These are phyloP conservation scores for Ramaria sp. DNA, from an alignment of 768 basidiomycete genomes.

Conservation along the genomic window DNA sequence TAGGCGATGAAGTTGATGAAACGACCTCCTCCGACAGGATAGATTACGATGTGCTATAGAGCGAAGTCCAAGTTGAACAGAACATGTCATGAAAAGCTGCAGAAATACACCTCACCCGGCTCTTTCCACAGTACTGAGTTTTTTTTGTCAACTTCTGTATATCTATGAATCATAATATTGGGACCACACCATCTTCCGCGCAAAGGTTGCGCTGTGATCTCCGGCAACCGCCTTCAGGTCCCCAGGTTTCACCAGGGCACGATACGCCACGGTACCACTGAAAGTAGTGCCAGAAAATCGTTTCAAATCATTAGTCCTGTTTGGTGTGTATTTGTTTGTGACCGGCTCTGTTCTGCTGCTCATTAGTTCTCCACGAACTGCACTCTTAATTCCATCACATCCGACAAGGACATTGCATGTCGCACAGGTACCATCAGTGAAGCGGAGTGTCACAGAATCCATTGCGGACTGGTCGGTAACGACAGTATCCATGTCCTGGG, in stretches of 20 bases:
- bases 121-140: too few species aligned
- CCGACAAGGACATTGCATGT: constrained; percentile 23
- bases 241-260: constrained; percentile 1
- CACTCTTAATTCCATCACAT: constrained; percentile 24
- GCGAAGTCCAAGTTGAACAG: background rate
- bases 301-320: background rate
- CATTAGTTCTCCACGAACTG: constrained; percentile 24
- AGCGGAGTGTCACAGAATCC: constrained; percentile 2
- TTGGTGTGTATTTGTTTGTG: background rate
- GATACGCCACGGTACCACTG: constrained; percentile 5
- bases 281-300: background rate
- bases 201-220: background rate
- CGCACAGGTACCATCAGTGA: constrained; percentile 16
- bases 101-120: too few species aligned
- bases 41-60: constrained; percentile 1
- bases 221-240: background rate
- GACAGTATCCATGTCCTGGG: background rate
- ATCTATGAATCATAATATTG: background rate
- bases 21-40: constrained; percentile 5
- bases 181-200: background rate
- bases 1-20: constrained; percentile 9
- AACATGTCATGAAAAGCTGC: too few species aligned
- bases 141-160: background rate
- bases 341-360: background rate
- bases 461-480: background rate